A percentile compares a stretch with the other conserved stretches of the same genome.
Conservation (phyloP, 352 stramenopile genomes). For the Blastocystis sp. region DNA sequence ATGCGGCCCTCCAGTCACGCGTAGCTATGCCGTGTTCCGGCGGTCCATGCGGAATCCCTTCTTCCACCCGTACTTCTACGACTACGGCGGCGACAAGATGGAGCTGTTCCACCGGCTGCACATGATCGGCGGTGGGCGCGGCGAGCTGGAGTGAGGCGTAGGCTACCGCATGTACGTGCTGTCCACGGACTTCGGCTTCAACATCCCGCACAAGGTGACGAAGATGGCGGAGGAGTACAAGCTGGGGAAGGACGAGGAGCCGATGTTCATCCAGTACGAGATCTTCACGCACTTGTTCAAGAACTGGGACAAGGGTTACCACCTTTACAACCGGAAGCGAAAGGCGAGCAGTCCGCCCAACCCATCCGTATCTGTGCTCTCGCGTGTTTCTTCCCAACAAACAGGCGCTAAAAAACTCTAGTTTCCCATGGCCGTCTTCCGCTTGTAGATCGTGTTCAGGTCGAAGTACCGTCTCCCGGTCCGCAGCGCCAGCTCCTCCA, state of each 20-base stretch:
- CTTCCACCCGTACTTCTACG: not conserved
- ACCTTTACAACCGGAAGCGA: not conserved
- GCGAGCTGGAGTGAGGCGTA: not conserved
- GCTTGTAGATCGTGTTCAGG: slow-evolving; percentile 56
- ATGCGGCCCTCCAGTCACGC: not conserved
- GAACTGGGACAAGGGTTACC: not conserved
- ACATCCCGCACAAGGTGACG: not conserved
- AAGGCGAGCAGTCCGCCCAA: not conserved
- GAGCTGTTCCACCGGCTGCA: not conserved
- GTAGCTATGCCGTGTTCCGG: not conserved
- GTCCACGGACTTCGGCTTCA: not conserved
- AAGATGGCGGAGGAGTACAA: not conserved
- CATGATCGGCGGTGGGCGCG: not conserved
- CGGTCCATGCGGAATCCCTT: not conserved
- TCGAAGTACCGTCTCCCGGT: slow-evolving; percentile 57
- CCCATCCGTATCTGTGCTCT: not conserved
- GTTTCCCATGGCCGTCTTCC: slow-evolving; percentile 2
- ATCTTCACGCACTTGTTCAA: not conserved
- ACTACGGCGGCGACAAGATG: not conserved
- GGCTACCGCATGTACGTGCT: not conserved
- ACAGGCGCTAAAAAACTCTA: not conserved
- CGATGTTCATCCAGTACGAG: not conserved
- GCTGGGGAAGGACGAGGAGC: not conserved
- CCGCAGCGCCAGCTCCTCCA: slow-evolving; percentile 31
- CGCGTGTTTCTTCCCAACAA: not conserved